These are phyloP conservation scores for Marchantia paleacea DNA, from an alignment of 225 moss, liverwort and hornwort genomes.

Conservation along the genomic window DNA sequence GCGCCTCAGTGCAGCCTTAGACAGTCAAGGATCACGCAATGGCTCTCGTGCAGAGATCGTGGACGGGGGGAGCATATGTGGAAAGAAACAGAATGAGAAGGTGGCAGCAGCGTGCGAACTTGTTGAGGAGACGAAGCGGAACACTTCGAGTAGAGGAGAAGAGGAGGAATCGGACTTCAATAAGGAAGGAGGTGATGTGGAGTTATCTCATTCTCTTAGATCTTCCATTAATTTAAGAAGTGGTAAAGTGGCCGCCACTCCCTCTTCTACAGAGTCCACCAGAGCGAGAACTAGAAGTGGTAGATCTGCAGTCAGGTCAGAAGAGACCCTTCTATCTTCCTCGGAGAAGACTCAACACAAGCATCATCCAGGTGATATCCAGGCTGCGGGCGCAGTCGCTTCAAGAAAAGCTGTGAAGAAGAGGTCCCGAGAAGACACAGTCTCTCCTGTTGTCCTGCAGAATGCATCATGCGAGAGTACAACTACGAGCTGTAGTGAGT, in stretches of 20 bases:
- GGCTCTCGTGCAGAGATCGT: neutral
- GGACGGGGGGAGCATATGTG: neutral
- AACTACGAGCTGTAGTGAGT: neutral
- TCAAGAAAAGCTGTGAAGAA: neutral
- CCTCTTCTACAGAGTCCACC: neutral
- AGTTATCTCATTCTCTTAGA: neutral
- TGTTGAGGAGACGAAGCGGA: slow-evolving; percentile 4
- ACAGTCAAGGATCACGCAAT: neutral
- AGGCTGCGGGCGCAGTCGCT: neutral
- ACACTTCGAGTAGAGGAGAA: neutral
- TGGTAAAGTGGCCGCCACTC: neutral
- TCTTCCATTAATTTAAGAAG: neutral
- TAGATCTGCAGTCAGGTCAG: neutral
- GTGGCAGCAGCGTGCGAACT: neutral
- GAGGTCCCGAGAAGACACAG: neutral
- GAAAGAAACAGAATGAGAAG: neutral
- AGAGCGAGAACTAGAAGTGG: slow-evolving; percentile 14
- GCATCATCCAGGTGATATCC: neutral
- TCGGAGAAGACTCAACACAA: neutral
- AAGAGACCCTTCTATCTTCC: neutral
- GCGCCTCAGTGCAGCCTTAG: slow-evolving; percentile 25
- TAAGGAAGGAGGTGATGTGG: neutral
- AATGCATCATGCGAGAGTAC: neutral
- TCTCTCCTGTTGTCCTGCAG: neutral
- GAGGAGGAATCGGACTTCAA: neutral